Conservation (phyloP, 208 protist species). For the Crithidia bombi region DNA sequence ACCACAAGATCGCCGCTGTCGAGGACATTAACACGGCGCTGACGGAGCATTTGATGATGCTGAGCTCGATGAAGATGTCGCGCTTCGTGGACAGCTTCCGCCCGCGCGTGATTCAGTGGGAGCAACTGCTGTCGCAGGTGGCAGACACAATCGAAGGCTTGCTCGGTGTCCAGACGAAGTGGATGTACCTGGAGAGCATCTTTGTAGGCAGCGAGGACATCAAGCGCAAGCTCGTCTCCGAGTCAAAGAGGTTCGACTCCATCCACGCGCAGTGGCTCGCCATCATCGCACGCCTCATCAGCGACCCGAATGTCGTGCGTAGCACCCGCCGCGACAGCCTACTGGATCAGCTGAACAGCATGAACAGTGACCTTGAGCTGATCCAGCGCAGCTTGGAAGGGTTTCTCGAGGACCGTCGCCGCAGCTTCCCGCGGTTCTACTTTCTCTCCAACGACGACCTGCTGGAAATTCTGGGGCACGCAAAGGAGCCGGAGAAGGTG, state of each 20-base stretch:
- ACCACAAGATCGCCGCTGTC: constrained; percentile 91
- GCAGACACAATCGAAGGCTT: constrained; percentile 94
- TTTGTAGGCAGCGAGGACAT: constrained; percentile 98
- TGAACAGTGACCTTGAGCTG: constrained; percentile 95
- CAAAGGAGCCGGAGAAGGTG: constrained; percentile 96
- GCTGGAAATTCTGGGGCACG: constrained; percentile 98
- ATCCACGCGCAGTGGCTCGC: constrained; percentile 96
- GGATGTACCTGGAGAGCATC: constrained; percentile 98
- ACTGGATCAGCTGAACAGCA: constrained; percentile 92
- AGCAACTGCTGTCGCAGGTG: constrained; percentile 94
- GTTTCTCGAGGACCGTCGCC: constrained; percentile 97
- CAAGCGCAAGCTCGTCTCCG: constrained; percentile 96
- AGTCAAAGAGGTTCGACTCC: constrained; percentile 95
- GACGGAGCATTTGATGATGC: constrained; percentile 93
- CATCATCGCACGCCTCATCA: constrained; percentile 88
- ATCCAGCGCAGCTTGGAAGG: constrained; percentile 98
- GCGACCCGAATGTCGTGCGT: constrained; percentile 88
- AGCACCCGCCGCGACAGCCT: constrained; percentile 91
- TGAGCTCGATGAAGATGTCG: constrained; percentile 97
- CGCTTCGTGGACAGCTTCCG: constrained; percentile 96
- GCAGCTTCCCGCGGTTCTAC: constrained; percentile 98
- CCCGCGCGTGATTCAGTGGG: constrained; percentile 94
- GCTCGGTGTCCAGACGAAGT: constrained; percentile 94
- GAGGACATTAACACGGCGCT: constrained; percentile 95
- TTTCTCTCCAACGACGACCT: constrained; percentile 98